These are phyloP conservation scores for Dendrobium officinale DNA, from an alignment of 106 monocot genomes.

Conservation along the genomic window DNA sequence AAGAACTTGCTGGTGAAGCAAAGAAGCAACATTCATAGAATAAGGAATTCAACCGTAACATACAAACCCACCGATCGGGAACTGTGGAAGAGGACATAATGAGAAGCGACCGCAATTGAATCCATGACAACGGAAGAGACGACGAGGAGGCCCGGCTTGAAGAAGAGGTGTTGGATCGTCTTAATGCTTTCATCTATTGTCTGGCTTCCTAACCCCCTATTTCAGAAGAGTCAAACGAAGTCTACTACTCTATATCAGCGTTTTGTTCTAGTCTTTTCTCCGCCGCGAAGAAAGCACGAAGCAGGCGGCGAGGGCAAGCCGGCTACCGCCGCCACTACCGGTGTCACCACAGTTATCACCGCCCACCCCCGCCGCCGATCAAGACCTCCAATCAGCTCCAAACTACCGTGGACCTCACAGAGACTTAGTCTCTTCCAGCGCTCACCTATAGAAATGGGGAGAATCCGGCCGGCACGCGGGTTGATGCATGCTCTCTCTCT, in stretches of 20 bases:
- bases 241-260: not conserved
- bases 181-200: slow-evolving; percentile 25
- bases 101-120: slow-evolving; percentile 59
- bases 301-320: too few relatives aligned
- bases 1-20: not conserved
- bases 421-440: not conserved
- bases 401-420: not conserved
- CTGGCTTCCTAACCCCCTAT: not conserved
- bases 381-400: not conserved
- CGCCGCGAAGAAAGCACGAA: not conserved
- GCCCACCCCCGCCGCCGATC: not conserved
- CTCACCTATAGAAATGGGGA: not conserved
- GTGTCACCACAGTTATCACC: too few relatives aligned
- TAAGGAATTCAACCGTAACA: not conserved
- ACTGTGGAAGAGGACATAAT: slow-evolving; percentile 40
- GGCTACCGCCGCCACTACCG: too few relatives aligned
- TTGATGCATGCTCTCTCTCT: not conserved
- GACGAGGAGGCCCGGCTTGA: slow-evolving; percentile 21
- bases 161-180: slow-evolving; percentile 28
- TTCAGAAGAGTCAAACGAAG: not conserved
- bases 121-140: slow-evolving; percentile 38
- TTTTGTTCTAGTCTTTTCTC: not conserved
- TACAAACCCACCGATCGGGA: slow-evolving; percentile 33
- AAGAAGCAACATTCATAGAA: slow-evolving; percentile 1
- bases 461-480: not conserved